Conservation (phyloP, 2,329 filamentous ascomycete species). For the Colletotrichum spinosum region DNA sequence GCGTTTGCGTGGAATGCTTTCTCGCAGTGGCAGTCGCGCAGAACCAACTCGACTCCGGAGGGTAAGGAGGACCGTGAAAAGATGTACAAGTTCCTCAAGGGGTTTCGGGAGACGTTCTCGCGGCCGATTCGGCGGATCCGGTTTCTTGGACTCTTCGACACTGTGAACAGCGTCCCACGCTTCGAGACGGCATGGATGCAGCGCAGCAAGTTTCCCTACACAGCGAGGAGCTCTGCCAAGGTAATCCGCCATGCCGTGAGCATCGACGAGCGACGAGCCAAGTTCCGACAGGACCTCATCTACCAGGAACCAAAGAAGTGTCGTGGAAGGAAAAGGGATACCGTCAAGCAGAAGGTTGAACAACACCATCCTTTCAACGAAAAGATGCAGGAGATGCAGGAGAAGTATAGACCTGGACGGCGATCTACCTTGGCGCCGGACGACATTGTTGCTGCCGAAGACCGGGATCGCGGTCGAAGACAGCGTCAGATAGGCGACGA, state of each 20-base stretch:
- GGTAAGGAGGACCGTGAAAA: conserved; percentile 63
- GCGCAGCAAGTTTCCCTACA: conserved; percentile 80
- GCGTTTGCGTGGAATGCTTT: conserved; percentile 88
- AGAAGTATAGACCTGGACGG: conserved; percentile 50
- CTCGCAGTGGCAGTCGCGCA: conserved; percentile 76
- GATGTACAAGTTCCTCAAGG: conserved; percentile 81
- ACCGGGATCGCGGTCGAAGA: conserved; percentile 8
- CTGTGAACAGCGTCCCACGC: conserved; percentile 81
- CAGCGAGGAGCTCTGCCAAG: conserved; percentile 66
- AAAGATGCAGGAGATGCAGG: conserved; percentile 42
- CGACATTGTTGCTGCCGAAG: conserved; percentile 32
- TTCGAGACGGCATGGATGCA: conserved; percentile 85
- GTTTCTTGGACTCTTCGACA: conserved; percentile 85
- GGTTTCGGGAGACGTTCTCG: conserved; percentile 84
- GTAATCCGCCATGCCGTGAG: conserved; percentile 77
- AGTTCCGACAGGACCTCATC: conserved; percentile 78
- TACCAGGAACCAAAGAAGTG: conserved; percentile 57
- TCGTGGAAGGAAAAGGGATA: conserved; percentile 39
- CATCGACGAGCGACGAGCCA: conserved; percentile 77
- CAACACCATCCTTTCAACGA: conserved; percentile 38
- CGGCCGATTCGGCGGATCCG: conserved; percentile 78
- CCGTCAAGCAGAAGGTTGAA: conserved; percentile 39
- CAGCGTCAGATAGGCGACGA: conserved; percentile 12
- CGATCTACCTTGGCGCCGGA: conserved; percentile 33
- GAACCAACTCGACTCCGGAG: conserved; percentile 51